Evolutionary conservation across 176 grass and related monocot species (phyloP), one percentile per base, ranked within the genome.

Genomic region (Oryza meyeriana): DNA sequence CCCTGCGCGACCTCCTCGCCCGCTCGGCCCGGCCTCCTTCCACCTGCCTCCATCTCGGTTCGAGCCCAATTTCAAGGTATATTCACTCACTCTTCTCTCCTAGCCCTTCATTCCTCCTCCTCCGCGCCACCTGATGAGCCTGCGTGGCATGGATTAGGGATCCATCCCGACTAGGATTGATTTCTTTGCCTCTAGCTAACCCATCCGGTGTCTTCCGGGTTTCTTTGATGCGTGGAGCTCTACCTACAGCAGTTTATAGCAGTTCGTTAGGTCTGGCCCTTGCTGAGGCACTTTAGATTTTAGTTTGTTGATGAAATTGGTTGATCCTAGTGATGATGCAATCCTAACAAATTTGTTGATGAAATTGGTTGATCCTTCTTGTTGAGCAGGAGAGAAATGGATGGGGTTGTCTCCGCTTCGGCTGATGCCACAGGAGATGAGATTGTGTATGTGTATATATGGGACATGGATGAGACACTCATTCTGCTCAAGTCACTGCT

Each of bases 401-500:
- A 80, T 9, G 69, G 69, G 38, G 29, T 30, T 75, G 30, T 75
- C 30, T 27, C 87, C 1, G 36, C 81, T 48, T 74, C 71, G 3
- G 66, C 69, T 0, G 14, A 84, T 80, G 69, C 48, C 1, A 31
- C 26, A 22, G 47, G 69, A 41, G 69, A 90, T 12, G 44, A 92
- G 74, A 66, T 66, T 61, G 71, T 34, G 39, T 91, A 69, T 32
- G 89, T 97, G 20, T 97, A 92, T 41, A 80, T 94, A 29, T 97
- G 94, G 94, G 94, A 97, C 88, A 92, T 97, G 92, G 94, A 97
- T 71, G 94, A 97, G 64, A 97, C 94, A 9, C 92, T 97, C 44
- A 97, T 97, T 81, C 82, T 97, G 71, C 89, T 97, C 68, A 97
- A 92, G 71, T 97, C 92, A 0, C 71, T 97, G 59, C 78, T 97